Conservation (phyloP, 176 grass and related monocot genomes). For the Alopecurus myosuroides region DNA sequence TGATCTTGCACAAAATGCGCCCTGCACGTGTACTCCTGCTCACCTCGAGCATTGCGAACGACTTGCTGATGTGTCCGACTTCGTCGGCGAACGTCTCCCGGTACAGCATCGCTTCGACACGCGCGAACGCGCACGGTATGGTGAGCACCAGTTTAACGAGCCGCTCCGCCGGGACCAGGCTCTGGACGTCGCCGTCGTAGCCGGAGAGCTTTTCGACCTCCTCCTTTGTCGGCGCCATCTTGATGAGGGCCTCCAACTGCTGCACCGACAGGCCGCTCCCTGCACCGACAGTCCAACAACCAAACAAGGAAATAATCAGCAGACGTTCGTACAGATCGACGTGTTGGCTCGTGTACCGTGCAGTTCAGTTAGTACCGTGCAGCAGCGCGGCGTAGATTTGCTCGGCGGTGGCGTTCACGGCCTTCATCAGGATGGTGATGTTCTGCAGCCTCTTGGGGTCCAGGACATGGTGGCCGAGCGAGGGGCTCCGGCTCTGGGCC, state of each 20-base stretch:
- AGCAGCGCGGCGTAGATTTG: slow-evolving; percentile 64
- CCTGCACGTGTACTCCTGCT: neutral
- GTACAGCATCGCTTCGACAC: slow-evolving; percentile 80
- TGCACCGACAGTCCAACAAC: slow-evolving; percentile 2
- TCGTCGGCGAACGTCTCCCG: slow-evolving; percentile 85
- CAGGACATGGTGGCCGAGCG: slow-evolving; percentile 69
- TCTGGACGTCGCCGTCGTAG: slow-evolving; percentile 45
- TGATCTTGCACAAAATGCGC: neutral
- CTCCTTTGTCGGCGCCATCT: slow-evolving; percentile 88
- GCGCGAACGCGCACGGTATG: slow-evolving; percentile 73
- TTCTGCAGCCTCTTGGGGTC: slow-evolving; percentile 92
- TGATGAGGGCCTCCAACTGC: slow-evolving; percentile 80
- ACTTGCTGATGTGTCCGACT: slow-evolving; percentile 64
- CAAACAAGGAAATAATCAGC: neutral
- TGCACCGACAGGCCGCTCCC: slow-evolving; percentile 73
- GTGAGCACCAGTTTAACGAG: slow-evolving; percentile 54
- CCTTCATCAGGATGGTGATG: slow-evolving; percentile 92
- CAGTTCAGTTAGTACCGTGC: slow-evolving; percentile 39
- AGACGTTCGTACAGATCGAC: neutral
- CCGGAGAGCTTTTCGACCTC: slow-evolving; percentile 68
- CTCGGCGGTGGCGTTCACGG: slow-evolving; percentile 55
- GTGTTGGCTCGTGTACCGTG: neutral
- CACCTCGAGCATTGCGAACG: slow-evolving; percentile 81
- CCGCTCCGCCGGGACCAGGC: slow-evolving; percentile 67
- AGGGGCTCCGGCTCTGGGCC: slow-evolving; percentile 66